Evolutionary conservation across 1,139 yeast genomes (phyloP), one percentile per base, ranked within the genome.

Genomic region (Yamadazyma blattariae): DNA sequence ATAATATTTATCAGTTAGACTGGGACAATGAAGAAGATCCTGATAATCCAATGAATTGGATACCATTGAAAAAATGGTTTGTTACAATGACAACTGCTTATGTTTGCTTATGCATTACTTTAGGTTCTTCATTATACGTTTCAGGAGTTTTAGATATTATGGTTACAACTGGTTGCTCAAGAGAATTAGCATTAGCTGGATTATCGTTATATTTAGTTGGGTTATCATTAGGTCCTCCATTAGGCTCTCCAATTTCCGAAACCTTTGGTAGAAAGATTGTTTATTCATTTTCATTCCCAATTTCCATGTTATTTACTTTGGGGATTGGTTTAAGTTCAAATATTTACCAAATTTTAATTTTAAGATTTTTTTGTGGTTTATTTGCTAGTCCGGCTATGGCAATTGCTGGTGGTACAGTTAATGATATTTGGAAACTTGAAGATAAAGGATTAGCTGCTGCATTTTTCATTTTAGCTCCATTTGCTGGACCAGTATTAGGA

Each of bases 341-440:
- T 44, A 77, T 82, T 42, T 60, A 74, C 35, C 66, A 75, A 18
- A 66, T 85, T 27, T 63, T 86, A 32, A 82, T 87, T 2, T 62
- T 86, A 35, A 69, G 97, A 47, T 85, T 88, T 54, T 76, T 89
- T 47, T 74, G 89, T 25, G 97, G 97, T 3, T 67, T 83, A 23
- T 70, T 84, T 39, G 86, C 94, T 1, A 79, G 92, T 4, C 96
- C 96, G 5, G 89, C 95, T 0, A 68, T 89, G 53, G 80, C 95
- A 4, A 79, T 86, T 46, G 96, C 92, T 9, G 94, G 90, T 40
- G 97, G 96, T 40, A 79, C 95, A 3, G 74, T 88, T 41, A 72
- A 83, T 39, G 97, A 89, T 59, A 61, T 82, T 28, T 82, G 87
- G 82, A 47, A 57, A 3, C 43, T 46, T 20, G 73, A 69, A 28